Base-by-base conservation (phyloP, 257 asterid genomes). In the Solanum phureja region DNA sequence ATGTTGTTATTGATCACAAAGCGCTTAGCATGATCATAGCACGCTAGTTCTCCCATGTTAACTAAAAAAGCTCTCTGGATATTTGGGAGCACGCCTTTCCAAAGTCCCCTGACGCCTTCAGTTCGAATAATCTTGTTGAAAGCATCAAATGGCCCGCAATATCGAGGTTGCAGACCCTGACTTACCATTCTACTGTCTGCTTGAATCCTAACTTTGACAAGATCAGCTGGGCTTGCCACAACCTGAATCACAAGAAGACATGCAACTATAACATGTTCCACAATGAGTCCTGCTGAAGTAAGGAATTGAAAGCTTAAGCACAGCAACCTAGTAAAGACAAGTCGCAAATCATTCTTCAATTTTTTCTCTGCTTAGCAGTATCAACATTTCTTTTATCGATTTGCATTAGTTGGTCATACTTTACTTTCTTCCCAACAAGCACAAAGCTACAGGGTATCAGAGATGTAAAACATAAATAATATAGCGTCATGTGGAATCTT, bases 181-280 rank as follows among this genome's bases (percentile, higher is more conserved):
- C 89, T 90, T 62, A 72, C 90, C 93, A 90, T 64, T 69, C 90
- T 93, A 56, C 94, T 89, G 76, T 94, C 98, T 34, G 98, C 99
- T 91, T 96, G 98, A 98, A 96, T 94, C 90, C 99, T 94, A 88
- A 95, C 98, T 88, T 95, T 96, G 90, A 96, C 89, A 79, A 96
- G 98, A 87, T 96, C 99, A 73, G 98, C 98, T 38, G 98, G 99
- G 92, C 99, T 96, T 29, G 98, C 95, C 88, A 96, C 94, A 66
- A 95, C 90, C 99, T 96, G 92, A 82, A 85, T 90, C 91, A 90
- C 33, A 76, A 83, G 31, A 72, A 85, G 44, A 23, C 83, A 21
- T 9, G 33, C 31, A 75, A 35, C 83, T 37, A 75, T 75, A 23
- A 11, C 52, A 11, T 3, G 58, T 38, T 23, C 34, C 12, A 21